Conservation (phyloP, 2,329 filamentous ascomycete species). For the Aspergillus novofumigatus region DNA sequence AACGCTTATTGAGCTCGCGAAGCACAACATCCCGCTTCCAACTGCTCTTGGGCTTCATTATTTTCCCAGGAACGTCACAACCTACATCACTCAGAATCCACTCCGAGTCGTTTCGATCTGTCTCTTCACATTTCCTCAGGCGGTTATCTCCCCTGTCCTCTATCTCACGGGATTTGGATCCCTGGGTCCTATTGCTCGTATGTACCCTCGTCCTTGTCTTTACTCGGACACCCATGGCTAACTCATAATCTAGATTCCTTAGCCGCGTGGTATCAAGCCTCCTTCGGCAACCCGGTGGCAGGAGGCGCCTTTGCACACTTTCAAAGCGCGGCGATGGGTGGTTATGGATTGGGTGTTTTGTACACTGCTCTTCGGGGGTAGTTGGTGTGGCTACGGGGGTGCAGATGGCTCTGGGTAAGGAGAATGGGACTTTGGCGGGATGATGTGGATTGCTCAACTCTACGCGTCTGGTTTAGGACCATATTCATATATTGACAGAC, state of each 20-base stretch:
- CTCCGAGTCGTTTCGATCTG: neutral
- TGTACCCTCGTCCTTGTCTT: neutral
- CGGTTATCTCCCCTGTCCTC: neutral
- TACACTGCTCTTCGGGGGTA: neutral
- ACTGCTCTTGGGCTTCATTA: no score
- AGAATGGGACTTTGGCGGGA: neutral
- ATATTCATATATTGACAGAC: neutral
- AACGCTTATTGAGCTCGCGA: neutral
- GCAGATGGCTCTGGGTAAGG: neutral
- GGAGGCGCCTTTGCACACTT: neutral
- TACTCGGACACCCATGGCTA: neutral
- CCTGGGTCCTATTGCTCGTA: neutral
- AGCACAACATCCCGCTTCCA: no score
- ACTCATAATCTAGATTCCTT: neutral
- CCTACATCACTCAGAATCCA: neutral
- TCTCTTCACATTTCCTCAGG: neutral
- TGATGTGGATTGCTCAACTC: neutral
- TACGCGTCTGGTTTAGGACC: no score
- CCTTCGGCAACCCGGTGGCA: neutral
- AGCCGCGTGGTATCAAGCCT: neutral
- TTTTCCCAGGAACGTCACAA: neutral
- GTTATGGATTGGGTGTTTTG: neutral
- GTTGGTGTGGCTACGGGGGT: neutral
- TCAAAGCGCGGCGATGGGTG: slow-evolving; percentile 2
- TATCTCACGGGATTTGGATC: neutral